These are phyloP conservation scores for Penstemon eatonii DNA, from an alignment of 257 asterid species.

Conservation along the genomic window DNA sequence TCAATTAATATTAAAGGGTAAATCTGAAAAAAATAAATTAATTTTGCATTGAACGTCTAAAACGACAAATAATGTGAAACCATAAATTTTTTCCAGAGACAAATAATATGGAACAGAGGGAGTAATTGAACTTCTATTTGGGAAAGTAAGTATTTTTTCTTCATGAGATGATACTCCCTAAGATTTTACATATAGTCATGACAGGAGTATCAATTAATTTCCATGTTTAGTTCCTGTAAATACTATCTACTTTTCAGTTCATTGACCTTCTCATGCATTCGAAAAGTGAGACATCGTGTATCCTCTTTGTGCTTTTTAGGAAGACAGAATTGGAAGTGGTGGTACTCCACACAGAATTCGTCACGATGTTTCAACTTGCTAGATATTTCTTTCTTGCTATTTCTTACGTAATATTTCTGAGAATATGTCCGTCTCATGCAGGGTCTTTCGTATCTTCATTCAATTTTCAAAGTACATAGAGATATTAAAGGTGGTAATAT, in stretches of 20 bases:
- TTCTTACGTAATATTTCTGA: conserved; percentile 26
- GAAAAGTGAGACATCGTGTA: neutral
- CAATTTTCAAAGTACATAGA: conserved; percentile 98
- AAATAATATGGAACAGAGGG: no score
- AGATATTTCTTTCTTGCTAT: conserved; percentile 24
- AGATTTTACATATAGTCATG: neutral
- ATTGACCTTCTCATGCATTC: neutral
- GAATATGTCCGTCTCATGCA: conserved; percentile 38
- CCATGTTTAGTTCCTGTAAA: conserved; percentile 8
- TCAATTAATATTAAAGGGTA: no score
- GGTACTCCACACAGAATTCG: conserved; percentile 6
- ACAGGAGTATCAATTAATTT: conserved; percentile 2
- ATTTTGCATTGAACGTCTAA: no score
- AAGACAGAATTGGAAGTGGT: conserved; percentile 2
- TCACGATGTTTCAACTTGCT: conserved; percentile 20
- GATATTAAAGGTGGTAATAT: conserved; percentile 99
- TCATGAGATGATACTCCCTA: conserved; percentile 8
- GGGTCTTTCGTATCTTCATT: conserved; percentile 95
- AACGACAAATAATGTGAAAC: no score
- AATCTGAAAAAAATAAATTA: no score
- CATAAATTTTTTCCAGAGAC: no score
- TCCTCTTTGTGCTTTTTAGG: neutral
- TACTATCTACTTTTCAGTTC: conserved; percentile 5
- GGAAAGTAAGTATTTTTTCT: conserved; percentile 3
- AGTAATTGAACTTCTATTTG: neutral